A percentile compares a stretch with the other conserved stretches of the same genome.
phyloP scores from a whole-genome alignment of 345 rosid species.

The Rhizophora apiculata region DNA sequence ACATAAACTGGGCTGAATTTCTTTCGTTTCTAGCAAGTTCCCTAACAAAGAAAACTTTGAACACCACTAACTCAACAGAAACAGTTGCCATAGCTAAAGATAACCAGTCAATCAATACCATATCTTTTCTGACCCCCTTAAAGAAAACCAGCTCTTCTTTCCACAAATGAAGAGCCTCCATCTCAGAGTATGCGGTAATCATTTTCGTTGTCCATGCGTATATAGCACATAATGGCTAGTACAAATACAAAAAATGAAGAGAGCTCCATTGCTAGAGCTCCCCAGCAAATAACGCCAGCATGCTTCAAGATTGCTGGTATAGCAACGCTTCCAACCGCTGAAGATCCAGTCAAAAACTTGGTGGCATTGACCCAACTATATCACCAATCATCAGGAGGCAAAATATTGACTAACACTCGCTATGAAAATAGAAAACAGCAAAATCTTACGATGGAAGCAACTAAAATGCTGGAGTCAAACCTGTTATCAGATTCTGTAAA shows the following conservation, averaged over 20 bases:
- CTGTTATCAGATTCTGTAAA: slow-evolving; percentile 59
- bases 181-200: slow-evolving; percentile 52
- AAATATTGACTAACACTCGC: background rate
- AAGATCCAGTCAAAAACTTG: slow-evolving; percentile 91
- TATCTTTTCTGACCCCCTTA: too few relatives aligned
- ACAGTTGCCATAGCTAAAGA: too few relatives aligned
- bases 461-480: slow-evolving; percentile 24
- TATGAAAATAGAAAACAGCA: background rate
- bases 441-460: slow-evolving; percentile 6
- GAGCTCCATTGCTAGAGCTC: slow-evolving; percentile 79
- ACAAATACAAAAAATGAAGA: slow-evolving; percentile 71
- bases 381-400: slow-evolving; percentile 8
- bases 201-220: slow-evolving; percentile 45
- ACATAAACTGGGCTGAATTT: too few relatives aligned
- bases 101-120: too few relatives aligned
- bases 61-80: too few relatives aligned
- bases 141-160: background rate
- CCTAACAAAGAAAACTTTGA: too few relatives aligned
- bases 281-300: slow-evolving; percentile 92
- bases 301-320: slow-evolving; percentile 90
- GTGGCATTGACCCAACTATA: slow-evolving; percentile 89
- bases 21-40: too few relatives aligned
- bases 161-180: background rate
- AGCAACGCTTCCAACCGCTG: slow-evolving; percentile 87
- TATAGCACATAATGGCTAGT: slow-evolving; percentile 64